Evolutionary conservation across 2,329 filamentous ascomycete species (phyloP).

Genomic region (Rutstroemia sydowiana): DNA sequence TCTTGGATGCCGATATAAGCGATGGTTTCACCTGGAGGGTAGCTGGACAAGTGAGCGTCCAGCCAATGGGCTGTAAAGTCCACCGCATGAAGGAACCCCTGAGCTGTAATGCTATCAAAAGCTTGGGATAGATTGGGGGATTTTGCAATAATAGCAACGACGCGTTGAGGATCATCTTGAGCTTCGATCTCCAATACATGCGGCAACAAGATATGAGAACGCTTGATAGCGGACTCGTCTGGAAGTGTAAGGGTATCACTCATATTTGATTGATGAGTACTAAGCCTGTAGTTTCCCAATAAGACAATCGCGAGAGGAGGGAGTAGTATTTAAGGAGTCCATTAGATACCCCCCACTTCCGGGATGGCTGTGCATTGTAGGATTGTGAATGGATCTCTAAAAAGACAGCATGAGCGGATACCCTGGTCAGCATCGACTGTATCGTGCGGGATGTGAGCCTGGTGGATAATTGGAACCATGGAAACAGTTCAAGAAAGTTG

Average conservation of each 20-base stretch:
- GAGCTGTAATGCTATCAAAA: conserved; percentile 13
- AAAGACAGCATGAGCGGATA: too few relatives aligned
- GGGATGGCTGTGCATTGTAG: too few relatives aligned
- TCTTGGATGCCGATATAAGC: conserved; percentile 22
- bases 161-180: conserved; percentile 1
- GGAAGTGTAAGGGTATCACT: neutral
- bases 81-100: conserved; percentile 15
- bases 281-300: too few relatives aligned
- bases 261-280: neutral
- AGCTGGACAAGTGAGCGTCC: neutral
- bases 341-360: too few relatives aligned
- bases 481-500: too few relatives aligned
- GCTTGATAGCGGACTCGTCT: neutral
- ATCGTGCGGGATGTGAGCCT: too few relatives aligned
- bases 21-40: conserved; percentile 7
- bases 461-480: too few relatives aligned
- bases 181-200: conserved; percentile 15
- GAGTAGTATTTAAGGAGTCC: too few relatives aligned
- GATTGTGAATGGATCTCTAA: too few relatives aligned
- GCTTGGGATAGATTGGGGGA: conserved; percentile 1
- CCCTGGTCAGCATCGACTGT: too few relatives aligned
- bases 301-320: too few relatives aligned
- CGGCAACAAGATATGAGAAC: conserved; percentile 11
- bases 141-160: conserved; percentile 15
- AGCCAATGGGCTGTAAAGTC: conserved; percentile 22